These are phyloP conservation scores for Trichoderma hamatum DNA, from an alignment of 2,329 filamentous ascomycete species.

Conservation along the genomic window DNA sequence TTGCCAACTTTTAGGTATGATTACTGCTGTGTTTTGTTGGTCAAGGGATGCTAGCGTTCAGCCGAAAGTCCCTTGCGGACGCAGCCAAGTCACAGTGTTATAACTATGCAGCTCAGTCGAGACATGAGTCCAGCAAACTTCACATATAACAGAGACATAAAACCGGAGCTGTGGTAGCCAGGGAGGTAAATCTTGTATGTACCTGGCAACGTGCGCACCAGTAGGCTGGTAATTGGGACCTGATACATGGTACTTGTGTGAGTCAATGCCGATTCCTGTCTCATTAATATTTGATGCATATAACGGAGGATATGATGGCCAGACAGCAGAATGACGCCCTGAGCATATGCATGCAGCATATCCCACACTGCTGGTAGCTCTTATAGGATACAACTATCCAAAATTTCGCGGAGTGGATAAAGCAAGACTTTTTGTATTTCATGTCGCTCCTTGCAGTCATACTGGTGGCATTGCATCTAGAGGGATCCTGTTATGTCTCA, in stretches of 20 bases:
- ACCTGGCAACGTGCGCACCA: not conserved
- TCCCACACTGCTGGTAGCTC: no score
- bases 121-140: not conserved
- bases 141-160: not conserved
- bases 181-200: not conserved
- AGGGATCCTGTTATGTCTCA: not conserved
- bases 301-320: not conserved
- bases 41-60: not conserved
- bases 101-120: not conserved
- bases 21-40: not conserved
- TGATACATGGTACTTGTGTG: not conserved
- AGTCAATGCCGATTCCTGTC: not conserved
- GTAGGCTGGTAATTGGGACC: not conserved
- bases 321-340: not conserved
- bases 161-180: not conserved
- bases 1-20: not conserved
- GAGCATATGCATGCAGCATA: not conserved
- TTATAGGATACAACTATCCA: no score
- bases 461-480: not conserved
- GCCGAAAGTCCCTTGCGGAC: not conserved
- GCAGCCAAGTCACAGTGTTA: not conserved
- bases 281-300: not conserved
- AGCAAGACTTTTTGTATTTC: not conserved
- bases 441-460: not conserved
- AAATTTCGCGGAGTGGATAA: no score